phyloP scores from a whole-genome alignment of 2,329 filamentous ascomycete species.

The Aspergillus pseudonomiae region DNA sequence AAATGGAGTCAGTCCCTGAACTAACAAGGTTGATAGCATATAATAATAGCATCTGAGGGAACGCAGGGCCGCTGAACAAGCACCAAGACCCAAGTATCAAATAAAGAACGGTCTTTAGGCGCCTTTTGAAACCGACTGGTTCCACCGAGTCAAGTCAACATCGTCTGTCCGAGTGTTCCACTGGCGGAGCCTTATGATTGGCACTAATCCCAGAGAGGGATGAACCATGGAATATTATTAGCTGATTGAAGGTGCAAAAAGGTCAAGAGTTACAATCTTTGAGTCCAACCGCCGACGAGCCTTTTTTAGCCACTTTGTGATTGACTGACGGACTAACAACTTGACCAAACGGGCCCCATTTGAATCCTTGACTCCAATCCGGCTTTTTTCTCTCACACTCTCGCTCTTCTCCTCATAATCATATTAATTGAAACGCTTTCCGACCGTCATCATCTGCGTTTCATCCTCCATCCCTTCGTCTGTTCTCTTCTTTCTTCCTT shows the following conservation, averaged over 20 bases:
- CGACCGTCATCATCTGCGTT: background rate
- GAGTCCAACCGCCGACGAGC: slow-evolving; percentile 1
- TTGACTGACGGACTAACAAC: slow-evolving; percentile 9
- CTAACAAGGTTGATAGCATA: background rate
- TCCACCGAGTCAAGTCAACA: slow-evolving; percentile 16
- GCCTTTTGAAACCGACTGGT: slow-evolving; percentile 26
- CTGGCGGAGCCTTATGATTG: slow-evolving; percentile 12
- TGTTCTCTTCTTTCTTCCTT: background rate
- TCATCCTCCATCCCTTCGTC: background rate
- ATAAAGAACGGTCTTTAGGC: slow-evolving; percentile 14
- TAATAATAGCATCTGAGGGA: background rate
- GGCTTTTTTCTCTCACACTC: background rate
- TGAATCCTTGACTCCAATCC: background rate
- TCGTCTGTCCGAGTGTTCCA: slow-evolving; percentile 2
- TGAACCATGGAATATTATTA: slow-evolving; percentile 8
- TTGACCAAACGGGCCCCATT: slow-evolving; percentile 14
- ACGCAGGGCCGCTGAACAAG: background rate
- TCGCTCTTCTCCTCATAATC: background rate
- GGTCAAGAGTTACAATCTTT: background rate
- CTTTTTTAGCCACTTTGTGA: slow-evolving; percentile 5
- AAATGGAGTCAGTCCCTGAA: background rate
- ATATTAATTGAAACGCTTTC: background rate
- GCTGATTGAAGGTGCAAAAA: background rate
- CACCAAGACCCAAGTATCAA: background rate
- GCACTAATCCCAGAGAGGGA: slow-evolving; percentile 3